Conservation (phyloP, 805 yeast genomes). For the Lipomyces sp. region DNA sequence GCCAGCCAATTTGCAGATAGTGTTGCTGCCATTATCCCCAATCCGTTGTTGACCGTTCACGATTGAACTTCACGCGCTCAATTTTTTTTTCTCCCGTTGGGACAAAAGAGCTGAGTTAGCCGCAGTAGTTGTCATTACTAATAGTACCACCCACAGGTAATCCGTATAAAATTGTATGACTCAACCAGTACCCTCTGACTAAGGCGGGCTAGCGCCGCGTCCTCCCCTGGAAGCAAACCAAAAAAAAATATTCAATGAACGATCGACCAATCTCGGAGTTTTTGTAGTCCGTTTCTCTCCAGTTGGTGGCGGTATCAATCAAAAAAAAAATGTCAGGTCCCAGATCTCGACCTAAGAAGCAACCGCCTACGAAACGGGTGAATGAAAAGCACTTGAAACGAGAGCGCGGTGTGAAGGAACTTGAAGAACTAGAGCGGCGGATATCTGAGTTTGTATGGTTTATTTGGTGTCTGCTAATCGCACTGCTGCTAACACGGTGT, state of each 20-base stretch:
- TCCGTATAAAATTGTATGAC: not conserved
- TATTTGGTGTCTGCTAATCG: not conserved
- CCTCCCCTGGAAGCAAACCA: no score
- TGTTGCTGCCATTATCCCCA: slow-evolving; percentile 14
- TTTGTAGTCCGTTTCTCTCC: not conserved
- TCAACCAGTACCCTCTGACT: not conserved
- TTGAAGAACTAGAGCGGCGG: slow-evolving; percentile 19
- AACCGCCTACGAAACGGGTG: slow-evolving; percentile 6
- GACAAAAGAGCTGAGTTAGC: not conserved
- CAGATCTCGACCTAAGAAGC: not conserved
- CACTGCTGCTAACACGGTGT: not conserved
- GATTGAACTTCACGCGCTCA: not conserved
- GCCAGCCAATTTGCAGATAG: slow-evolving; percentile 33
- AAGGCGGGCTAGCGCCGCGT: not conserved
- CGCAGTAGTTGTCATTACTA: not conserved
- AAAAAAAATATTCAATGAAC: no score
- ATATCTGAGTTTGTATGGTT: slow-evolving; percentile 21
- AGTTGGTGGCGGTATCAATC: no score
- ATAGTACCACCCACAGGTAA: no score
- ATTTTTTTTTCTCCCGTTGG: not conserved
- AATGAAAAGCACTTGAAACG: slow-evolving; percentile 22
- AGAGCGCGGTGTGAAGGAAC: slow-evolving; percentile 18
- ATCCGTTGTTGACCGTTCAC: not conserved
- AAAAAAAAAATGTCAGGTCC: slow-evolving; percentile 1
- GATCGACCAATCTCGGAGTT: not conserved